Percentiles rank a stretch among this genome's conserved stretches.
Evolutionary conservation across 768 basidiomycete species (phyloP).

Genomic region (Tulasnella sp.): DNA sequence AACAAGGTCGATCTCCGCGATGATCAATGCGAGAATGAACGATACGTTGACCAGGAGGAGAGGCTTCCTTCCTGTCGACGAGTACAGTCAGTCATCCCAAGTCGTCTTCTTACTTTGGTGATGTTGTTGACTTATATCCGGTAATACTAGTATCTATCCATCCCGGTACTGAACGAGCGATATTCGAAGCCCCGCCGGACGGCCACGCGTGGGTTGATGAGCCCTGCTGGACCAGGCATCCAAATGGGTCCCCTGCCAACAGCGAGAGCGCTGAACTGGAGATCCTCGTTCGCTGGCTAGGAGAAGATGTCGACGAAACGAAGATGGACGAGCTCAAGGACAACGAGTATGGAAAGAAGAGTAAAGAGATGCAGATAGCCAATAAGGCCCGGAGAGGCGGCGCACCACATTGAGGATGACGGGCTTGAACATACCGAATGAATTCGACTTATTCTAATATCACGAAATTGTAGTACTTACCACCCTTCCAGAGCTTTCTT

Average conservation of each 20-base stretch:
- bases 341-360: conserved; percentile 14
- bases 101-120: too few species aligned
- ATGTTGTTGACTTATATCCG: neutral
- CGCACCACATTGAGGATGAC: neutral
- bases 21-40: conserved; percentile 14
- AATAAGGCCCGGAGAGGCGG: neutral
- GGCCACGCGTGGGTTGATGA: conserved; percentile 12
- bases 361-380: conserved; percentile 13
- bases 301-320: conserved; percentile 6
- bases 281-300: conserved; percentile 10
- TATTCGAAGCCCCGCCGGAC: neutral
- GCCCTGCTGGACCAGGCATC: neutral
- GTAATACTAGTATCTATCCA: conserved; percentile 14
- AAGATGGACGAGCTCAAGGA: conserved; percentile 14
- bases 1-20: conserved; percentile 10
- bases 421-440: too few species aligned
- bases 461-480: too few species aligned
- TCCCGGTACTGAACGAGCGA: neutral
- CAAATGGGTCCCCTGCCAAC: neutral
- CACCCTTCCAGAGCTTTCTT: too few species aligned
- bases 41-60: conserved; percentile 17
- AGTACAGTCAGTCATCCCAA: conserved; percentile 8
- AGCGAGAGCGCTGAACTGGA: conserved; percentile 3
- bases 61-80: conserved; percentile 17
- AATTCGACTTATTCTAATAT: too few species aligned